Percentiles rank a stretch among this genome's conserved stretches.
Evolutionary conservation across 129 eudicot genomes (phyloP).

Genomic region (carrot (Daucus carota)): DNA sequence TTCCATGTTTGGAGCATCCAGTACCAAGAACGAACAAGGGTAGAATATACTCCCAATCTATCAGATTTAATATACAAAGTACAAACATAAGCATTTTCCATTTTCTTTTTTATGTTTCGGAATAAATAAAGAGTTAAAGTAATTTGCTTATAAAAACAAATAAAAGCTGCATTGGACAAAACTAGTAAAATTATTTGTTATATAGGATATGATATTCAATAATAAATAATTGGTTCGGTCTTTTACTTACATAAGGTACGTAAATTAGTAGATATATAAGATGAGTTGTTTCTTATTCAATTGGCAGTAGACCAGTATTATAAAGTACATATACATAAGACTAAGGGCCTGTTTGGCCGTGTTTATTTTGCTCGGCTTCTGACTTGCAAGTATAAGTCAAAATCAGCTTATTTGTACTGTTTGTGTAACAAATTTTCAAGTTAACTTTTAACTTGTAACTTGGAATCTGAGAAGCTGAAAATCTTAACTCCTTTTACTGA

Average conservation of each 20-base stretch:
- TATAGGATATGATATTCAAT: not conserved
- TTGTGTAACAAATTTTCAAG: no score
- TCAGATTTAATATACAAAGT: not conserved
- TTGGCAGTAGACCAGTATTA: no score
- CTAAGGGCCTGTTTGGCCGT: no score
- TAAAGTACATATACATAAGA: not conserved
- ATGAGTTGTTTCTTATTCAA: not conserved
- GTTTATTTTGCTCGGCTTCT: no score
- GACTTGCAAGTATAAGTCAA: no score
- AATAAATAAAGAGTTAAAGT: not conserved
- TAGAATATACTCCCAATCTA: slow-evolving; percentile 68
- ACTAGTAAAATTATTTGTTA: not conserved
- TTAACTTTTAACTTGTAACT: no score
- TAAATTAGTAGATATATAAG: not conserved
- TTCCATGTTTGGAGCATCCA: slow-evolving; percentile 96
- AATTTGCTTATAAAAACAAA: not conserved
- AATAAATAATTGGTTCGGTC: not conserved
- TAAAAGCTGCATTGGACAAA: not conserved
- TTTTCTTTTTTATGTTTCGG: not conserved
- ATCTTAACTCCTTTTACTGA: no score
- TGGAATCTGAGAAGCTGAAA: no score
- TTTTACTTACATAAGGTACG: not conserved
- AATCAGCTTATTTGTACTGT: no score
- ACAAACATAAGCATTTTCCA: not conserved
- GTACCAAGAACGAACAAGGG: slow-evolving; percentile 82